Evolutionary conservation across 1,284 basidiomycete genomes (phyloP), one percentile per base, ranked within the genome.

Genomic region (Ganoderma boninense): DNA sequence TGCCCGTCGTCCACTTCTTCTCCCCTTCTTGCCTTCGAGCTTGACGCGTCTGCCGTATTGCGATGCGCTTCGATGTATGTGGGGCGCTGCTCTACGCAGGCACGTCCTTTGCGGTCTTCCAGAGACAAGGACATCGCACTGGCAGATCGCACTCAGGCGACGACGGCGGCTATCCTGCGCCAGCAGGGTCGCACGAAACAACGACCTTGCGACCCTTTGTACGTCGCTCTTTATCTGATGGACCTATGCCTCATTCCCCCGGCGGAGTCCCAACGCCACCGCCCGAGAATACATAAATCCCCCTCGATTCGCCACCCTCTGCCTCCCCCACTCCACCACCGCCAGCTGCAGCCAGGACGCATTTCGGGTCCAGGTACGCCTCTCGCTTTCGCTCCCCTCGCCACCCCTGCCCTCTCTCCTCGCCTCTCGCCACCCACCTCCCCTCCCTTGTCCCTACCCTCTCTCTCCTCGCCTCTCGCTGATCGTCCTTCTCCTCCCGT

Each of bases 141-240:
- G 38, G 38, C 38, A 60, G n/a, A 6, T 38, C 3, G 38, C 38
- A 38, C 29, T 32, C 29, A 32, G 29, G 38, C n/a, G 38, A 42
- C 38, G 42, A 23, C 32, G 16, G 62, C 62, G 35, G 38, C 40
- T 62, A 14, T 23, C 62, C 60, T 56, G 20, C 29, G 29, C 7
- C n/a, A 7, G n/a, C 46, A 52, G 49, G 5, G 10, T n/a, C n/a
- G n/a, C 23, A 26, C 10, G 26, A 26, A 52, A 52, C 49, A 52
- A 52, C 23, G 23, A 52, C 23, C 23, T 20, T 26, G 23, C 49
- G 11, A 26, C n/a, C 49, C 49, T 52, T 52, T 52, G 49, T 26
- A 10, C 6, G 23, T 69, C 63, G 62, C 67, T 63, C 66, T 68
- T 70, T 70, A 73, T 73, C 71, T 67, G 71, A 73, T 73, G 52